Conservation (phyloP, 2,329 filamentous ascomycete species). For the Ciborinia camelliae region DNA sequence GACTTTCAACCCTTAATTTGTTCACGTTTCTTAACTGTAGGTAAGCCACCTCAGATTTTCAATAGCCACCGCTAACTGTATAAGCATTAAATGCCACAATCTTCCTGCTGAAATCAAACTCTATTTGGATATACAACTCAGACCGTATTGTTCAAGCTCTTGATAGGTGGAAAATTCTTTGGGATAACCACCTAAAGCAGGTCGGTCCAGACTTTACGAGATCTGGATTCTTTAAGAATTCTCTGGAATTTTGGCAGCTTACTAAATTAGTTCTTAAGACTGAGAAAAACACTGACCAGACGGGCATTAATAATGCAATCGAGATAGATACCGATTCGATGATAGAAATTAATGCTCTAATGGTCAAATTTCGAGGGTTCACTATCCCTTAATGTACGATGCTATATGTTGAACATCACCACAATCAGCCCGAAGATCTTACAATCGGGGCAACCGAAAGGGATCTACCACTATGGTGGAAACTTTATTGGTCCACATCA, state of each 20-base stretch:
- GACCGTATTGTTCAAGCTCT: neutral
- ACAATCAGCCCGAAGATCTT: neutral
- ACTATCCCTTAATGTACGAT: neutral
- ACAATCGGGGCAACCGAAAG: neutral
- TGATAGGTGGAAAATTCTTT: constrained; percentile 10
- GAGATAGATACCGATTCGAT: neutral
- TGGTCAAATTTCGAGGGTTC: neutral
- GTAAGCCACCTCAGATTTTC: neutral
- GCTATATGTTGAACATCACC: neutral
- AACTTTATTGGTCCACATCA: neutral
- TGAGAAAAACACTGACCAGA: neutral
- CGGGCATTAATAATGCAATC: too few relatives aligned
- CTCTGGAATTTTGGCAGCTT: constrained; percentile 10
- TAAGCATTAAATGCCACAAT: neutral
- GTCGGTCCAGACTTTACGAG: neutral
- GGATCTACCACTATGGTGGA: neutral
- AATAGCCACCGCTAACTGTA: neutral
- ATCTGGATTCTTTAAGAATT: constrained; percentile 6
- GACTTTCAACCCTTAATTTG: neutral
- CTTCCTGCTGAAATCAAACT: neutral
- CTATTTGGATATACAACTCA: neutral
- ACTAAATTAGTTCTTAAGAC: neutral
- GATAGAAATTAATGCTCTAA: neutral
- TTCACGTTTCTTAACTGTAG: neutral
- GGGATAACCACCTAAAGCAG: neutral